These are phyloP conservation scores for Colletotrichum spaethianum DNA, from an alignment of 2,329 filamentous ascomycete genomes.

Conservation along the genomic window DNA sequence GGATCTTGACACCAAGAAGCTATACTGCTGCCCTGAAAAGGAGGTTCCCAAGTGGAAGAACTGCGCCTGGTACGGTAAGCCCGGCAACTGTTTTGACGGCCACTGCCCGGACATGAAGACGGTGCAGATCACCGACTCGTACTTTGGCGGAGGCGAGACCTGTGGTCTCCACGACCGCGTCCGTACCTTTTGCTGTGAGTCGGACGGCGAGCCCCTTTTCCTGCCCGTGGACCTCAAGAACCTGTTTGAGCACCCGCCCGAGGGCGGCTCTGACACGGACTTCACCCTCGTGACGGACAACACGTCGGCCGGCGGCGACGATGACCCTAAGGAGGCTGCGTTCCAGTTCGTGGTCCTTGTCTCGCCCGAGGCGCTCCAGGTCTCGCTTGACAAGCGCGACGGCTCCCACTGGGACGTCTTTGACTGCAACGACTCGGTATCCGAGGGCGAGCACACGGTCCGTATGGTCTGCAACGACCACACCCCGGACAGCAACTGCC, in stretches of 20 bases:
- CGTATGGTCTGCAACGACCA: constrained; percentile 28
- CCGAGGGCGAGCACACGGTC: constrained; percentile 17
- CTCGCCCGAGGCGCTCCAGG: constrained; percentile 50
- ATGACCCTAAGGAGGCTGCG: constrained; percentile 48
- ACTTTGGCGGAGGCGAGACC: constrained; percentile 46
- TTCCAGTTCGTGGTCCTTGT: constrained; percentile 53
- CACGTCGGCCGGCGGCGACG: constrained; percentile 43
- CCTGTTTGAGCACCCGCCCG: constrained; percentile 52
- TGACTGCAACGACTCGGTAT: constrained; percentile 49
- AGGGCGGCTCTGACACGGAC: constrained; percentile 48
- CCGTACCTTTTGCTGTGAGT: constrained; percentile 43
- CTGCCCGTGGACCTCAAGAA: constrained; percentile 54
- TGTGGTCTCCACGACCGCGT: constrained; percentile 36
- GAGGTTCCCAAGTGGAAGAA: constrained; percentile 49
- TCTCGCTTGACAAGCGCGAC: constrained; percentile 56
- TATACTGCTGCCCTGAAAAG: constrained; percentile 48
- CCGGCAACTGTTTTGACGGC: constrained; percentile 51
- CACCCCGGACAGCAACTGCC: constrained; percentile 2
- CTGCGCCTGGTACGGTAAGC: constrained; percentile 54
- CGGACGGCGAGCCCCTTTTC: constrained; percentile 48
- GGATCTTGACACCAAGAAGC: constrained; percentile 40
- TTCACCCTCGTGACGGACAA: constrained; percentile 49
- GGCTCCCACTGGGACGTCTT: constrained; percentile 61
- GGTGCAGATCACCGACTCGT: constrained; percentile 47
- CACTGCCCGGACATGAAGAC: constrained; percentile 47